phyloP scores from a whole-genome alignment of 495 filamentous ascomycete genomes.

The Neurospora tetraspora region DNA sequence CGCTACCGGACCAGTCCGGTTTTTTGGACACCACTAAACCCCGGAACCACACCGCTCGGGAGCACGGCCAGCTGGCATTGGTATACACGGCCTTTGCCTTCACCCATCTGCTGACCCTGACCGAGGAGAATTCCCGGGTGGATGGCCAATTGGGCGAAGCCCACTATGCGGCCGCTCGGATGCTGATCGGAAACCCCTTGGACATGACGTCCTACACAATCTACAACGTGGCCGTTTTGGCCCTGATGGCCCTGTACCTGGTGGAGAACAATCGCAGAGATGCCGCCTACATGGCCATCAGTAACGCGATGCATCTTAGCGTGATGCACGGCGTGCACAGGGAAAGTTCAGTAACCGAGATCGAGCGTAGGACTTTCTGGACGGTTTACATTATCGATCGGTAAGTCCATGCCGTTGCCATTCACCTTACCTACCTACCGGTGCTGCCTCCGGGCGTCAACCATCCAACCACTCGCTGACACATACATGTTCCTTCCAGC shows the following conservation, averaged over 20 bases:
- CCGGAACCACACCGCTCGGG: neutral
- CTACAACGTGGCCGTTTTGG: constrained; percentile 22
- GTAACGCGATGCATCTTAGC: constrained; percentile 25
- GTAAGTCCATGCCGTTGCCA: constrained; percentile 10
- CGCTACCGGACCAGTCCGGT: constrained; percentile 1
- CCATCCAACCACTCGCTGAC: neutral
- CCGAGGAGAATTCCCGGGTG: constrained; percentile 7
- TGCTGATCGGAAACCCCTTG: constrained; percentile 27
- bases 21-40: neutral
- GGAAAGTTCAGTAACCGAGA: constrained; percentile 18
- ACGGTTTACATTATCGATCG: constrained; percentile 33
- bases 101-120: constrained; percentile 11
- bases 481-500: constrained; percentile 9
- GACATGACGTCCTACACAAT: constrained; percentile 20
- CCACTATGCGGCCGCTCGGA: constrained; percentile 23
- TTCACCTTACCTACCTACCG: neutral
- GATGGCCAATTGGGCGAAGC: constrained; percentile 19
- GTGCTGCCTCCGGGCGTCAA: neutral
- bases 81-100: constrained; percentile 23
- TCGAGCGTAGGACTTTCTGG: constrained; percentile 30
- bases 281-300: constrained; percentile 26
- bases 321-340: constrained; percentile 28
- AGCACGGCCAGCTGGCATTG: constrained; percentile 17
- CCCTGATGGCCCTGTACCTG: constrained; percentile 30
- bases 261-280: constrained; percentile 32